Evolutionary conservation across 768 basidiomycete genomes (phyloP), one percentile per base, ranked within the genome.

Genomic region (Trametes cinnabarina): DNA sequence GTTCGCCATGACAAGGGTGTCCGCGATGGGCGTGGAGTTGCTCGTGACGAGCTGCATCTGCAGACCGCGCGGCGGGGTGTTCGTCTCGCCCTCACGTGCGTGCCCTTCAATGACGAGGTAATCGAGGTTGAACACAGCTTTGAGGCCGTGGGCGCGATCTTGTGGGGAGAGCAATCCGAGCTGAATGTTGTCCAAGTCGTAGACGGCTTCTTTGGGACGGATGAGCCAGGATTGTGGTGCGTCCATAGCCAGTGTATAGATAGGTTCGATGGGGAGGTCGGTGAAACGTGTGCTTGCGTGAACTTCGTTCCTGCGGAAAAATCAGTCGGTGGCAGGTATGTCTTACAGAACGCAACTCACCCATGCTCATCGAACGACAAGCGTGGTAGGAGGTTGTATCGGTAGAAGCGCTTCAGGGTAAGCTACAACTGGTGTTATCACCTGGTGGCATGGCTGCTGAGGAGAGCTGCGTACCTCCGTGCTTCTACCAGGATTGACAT

Each of bases 181-280:
- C 43, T 94, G 90, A 57, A 99, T 88, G 71, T 99, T 99, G 74
- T 99, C 96, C 25, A 98, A 82, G 69, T 99, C 96, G 63, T 97
- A 92, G 1, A 87, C 77, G 0, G 95, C 89, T 66, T 92, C 86
- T 12, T 85, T 83, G 0, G 96, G 97, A 11, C 92, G 87, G 25
- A 94, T 94, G 7, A 98, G 84, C 97, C 97, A 99, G 0, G 96
- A 85, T 2, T 85, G 77, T 5, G 91, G 92, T 2, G 93, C 87
- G 50, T 98, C 96, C 83, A 97, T 88, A 4, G 85, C 85, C n/a
- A 98, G 79, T 0, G 96, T 98, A 65, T 94, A 93, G 55, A 99
- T 92, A 0, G 94, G 92, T 11, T 94, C 89, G 2, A 81, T 71
- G 0, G 96, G 94, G 9, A 99, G 77, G 51, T 79, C 80, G 9